Evolutionary conservation across 257 asterid genomes (phyloP).

Genomic region (Euphrasia confusa): DNA sequence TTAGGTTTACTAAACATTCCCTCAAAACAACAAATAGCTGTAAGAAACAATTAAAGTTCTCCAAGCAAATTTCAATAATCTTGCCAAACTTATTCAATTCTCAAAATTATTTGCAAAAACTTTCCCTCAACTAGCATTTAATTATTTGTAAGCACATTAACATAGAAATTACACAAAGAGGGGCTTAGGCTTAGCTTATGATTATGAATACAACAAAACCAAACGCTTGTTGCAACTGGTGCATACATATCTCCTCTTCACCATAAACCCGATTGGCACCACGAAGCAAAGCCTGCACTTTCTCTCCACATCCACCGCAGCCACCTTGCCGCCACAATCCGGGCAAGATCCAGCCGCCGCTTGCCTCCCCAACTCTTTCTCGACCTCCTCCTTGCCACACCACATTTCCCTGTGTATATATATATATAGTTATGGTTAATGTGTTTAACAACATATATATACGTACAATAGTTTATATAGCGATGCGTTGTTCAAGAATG

Average conservation of each 20-base stretch:
- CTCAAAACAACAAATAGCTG: too few species aligned
- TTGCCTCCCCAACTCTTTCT: constrained; percentile 30
- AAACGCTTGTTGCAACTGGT: constrained; percentile 30
- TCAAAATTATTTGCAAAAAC: too few species aligned
- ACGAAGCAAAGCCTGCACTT: constrained; percentile 22
- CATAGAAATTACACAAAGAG: neutral
- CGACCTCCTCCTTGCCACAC: constrained; percentile 28
- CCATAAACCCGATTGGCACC: constrained; percentile 29
- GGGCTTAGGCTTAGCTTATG: neutral
- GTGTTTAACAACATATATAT: neutral
- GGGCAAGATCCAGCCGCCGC: constrained; percentile 40
- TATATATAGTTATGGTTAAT: neutral
- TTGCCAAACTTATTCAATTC: too few species aligned
- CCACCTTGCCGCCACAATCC: constrained; percentile 35
- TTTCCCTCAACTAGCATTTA: neutral
- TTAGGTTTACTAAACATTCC: too few species aligned
- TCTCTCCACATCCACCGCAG: constrained; percentile 31
- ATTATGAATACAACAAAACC: constrained; percentile 18
- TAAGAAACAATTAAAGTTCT: too few species aligned
- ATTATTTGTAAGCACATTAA: too few species aligned
- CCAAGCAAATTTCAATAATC: too few species aligned
- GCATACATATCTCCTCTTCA: constrained; percentile 41
- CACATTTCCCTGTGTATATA: neutral
- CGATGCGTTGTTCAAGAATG: neutral
- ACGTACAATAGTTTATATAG: neutral